phyloP scores from a whole-genome alignment of 2,329 filamentous ascomycete species.

The Diplocarpon mali region DNA sequence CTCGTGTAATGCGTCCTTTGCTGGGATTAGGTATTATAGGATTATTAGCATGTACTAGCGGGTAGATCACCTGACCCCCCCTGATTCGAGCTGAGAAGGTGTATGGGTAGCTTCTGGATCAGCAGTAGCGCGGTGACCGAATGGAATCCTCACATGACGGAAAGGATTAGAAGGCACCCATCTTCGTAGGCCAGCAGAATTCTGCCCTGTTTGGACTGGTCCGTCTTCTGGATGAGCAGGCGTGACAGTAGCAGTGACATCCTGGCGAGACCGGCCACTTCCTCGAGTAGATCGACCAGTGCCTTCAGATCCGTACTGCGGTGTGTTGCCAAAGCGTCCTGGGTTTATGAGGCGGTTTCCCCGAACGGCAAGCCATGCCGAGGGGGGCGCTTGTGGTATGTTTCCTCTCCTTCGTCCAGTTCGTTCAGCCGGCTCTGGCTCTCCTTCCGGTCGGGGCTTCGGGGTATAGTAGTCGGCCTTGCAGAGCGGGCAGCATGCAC shows the following conservation, averaged over 20 bases:
- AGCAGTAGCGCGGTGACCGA: conserved; percentile 10
- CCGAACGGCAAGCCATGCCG: conserved; percentile 22
- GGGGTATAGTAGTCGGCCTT: conserved; percentile 97
- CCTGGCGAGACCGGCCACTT: conserved; percentile 13
- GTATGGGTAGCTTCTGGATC: conserved; percentile 11
- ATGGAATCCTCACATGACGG: conserved; percentile 16
- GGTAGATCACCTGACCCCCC: conserved; percentile 17
- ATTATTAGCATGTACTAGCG: not conserved
- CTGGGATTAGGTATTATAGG: not conserved
- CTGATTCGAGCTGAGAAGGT: conserved; percentile 28
- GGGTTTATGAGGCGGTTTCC: conserved; percentile 19
- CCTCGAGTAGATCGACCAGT: conserved; percentile 2
- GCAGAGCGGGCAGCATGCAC: conserved; percentile 93
- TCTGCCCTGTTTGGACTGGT: conserved; percentile 3
- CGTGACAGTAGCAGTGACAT: conserved; percentile 5
- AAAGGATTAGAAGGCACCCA: conserved; percentile 23
- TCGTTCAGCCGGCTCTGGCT: conserved; percentile 22
- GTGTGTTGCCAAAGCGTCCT: conserved; percentile 15
- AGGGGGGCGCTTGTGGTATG: conserved; percentile 20
- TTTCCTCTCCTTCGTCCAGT: conserved; percentile 20
- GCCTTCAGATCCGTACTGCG: not conserved
- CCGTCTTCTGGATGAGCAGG: conserved; percentile 1
- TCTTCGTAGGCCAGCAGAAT: conserved; percentile 10
- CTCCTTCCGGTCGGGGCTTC: conserved; percentile 58
- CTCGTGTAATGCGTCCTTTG: not conserved